Percentiles rank a stretch among this genome's conserved stretches.
These are phyloP conservation scores for Fraxinus pennsylvanica DNA, from an alignment of 257 asterid genomes.

Conservation along the genomic window DNA sequence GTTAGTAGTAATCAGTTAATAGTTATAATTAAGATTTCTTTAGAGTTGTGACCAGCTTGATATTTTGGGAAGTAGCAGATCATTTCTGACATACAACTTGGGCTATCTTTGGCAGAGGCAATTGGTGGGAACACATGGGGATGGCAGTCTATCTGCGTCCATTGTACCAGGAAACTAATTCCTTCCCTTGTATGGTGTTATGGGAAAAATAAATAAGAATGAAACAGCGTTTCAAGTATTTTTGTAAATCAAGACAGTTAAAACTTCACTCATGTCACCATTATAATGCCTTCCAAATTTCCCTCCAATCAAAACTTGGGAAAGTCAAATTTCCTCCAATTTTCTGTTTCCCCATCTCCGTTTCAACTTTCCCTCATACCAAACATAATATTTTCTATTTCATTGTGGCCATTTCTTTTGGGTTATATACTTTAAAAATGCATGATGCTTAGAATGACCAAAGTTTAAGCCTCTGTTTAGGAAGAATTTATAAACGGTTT, in stretches of 20 bases:
- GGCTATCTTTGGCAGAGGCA: not conserved
- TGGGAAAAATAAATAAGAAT: not conserved
- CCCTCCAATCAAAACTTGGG: not conserved
- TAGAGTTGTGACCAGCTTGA: not conserved
- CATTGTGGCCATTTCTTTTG: not conserved
- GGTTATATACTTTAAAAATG: not conserved
- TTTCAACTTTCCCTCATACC: not conserved
- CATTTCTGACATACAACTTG: not conserved
- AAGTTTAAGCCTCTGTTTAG: not conserved
- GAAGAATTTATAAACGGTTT: too few species aligned
- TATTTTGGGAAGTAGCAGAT: not conserved
- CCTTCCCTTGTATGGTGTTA: not conserved
- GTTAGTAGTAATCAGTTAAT: not conserved
- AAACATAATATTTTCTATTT: not conserved
- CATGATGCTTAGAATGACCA: not conserved
- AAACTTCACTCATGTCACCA: not conserved
- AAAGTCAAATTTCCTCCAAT: not conserved
- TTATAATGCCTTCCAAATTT: not conserved
- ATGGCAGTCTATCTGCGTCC: not conserved
- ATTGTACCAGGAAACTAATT: not conserved
- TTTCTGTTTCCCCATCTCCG: not conserved
- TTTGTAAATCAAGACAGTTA: conserved; percentile 1
- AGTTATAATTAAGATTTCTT: not conserved
- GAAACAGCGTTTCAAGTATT: not conserved
- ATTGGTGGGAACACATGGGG: conserved; percentile 6